Base-by-base conservation (phyloP, 306 rosid genomes). In the Rubus parviflorus region DNA sequence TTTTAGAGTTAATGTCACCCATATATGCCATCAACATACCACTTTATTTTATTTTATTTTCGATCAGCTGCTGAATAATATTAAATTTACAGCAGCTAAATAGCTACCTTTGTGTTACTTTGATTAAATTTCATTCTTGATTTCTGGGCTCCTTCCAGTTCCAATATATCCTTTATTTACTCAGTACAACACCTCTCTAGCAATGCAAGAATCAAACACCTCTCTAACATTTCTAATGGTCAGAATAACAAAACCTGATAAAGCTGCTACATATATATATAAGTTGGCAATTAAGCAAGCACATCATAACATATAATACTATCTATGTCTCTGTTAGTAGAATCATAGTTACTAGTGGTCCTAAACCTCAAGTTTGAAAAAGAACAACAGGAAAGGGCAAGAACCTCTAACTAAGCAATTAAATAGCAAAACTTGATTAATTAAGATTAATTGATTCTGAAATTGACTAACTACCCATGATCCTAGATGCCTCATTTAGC, bases 401-500 rank as follows among this genome's bases (percentile, higher is more conserved):
- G 45, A 57, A 75, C 72, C 80, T 68, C 73, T 69, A 81, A 48
- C 40, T 40, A 9, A 19, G 13, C 54, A 57, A 45, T 56, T 68
- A 47, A 58, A 40, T 7, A 40, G 4, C 30, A 25, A 48, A 75
- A 45, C 75, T 67, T 68, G 16, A 75, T 17, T 68, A 75, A 70
- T 43, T 16, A 30, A 75, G 46, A 6, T 52, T 51, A 58, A 60
- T 70, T 15, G 52, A 20, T 46, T 40, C 25, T 22, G 4, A 38
- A 4, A 23, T 60, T 42, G 35, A 40, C 38, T 8, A 14, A 49
- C 25, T 7, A 1, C 79, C 72, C 84, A 62, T 61, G 73, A 75
- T 52, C 63, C 84, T 72, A 41, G 73, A 70, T 40, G 72, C 41
- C 60, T 38, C 68, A 22, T 62, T 69, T 72, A 17, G 81, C 52